Base-by-base conservation (phyloP, 495 filamentous ascomycete species). In the Chaetomium fimeti region DNA sequence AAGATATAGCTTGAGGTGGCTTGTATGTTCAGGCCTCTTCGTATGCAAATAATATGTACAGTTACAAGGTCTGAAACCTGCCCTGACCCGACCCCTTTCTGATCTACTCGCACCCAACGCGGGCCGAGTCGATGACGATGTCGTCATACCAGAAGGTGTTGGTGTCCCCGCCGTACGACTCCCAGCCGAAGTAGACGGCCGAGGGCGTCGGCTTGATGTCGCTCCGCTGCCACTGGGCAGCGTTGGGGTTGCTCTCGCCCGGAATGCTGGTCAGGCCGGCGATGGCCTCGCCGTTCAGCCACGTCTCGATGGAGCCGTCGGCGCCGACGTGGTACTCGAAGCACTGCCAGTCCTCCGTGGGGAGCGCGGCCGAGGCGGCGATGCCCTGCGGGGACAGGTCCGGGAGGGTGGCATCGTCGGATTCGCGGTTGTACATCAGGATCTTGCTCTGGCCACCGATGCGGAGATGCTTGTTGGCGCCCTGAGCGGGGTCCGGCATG, bases 91-190 rank as follows among this genome's bases (percentile, higher is more conserved):
- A 3, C 5, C 5, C 40, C 40, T 5, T 18, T 7, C 6, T 12
- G 2, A 12, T 13, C 42, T 36, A 60, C 8, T 28, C 8, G 74
- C 83, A 85, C 60, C 83, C 83, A 70, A 82, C 75, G 29, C 79
- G 71, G 36, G 67, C 78, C 54, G 76, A 76, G 68, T 71, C 72
- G 47, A 86, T 62, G 22, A 56, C 65, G 61, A 85, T 77, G 60
- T 86, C 83, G 56, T 86, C 83, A 62, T 83, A 85, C 82, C 82
- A 84, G 70, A 86, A 82, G 27, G 83, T 86, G 69, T 86, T 85
- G 18, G 76, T 70, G 54, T 84, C 83, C 0, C 82, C 82, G 28
- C 83, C 81, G 63, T 86, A 86, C 18, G 78, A 81, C 74, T 86
- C 83, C 83, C 83, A 85, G 5, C 83, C 83, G 64, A 86, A 86